Base-by-base conservation (phyloP, 208 protist genomes). In the Leishmania amazonensis region DNA sequence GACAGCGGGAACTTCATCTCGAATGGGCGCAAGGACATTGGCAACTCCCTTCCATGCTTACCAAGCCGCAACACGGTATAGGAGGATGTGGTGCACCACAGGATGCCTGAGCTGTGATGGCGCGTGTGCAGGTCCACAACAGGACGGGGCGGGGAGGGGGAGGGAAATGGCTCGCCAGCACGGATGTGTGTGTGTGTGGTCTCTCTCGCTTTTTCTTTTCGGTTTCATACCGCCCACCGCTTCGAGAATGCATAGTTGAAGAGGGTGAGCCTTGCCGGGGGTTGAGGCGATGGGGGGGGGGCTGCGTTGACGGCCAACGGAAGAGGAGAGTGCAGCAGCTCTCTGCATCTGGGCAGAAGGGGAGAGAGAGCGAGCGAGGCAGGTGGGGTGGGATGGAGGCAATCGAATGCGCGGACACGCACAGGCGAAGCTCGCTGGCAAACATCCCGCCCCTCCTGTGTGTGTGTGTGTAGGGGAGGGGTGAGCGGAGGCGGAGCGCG, bases 71-170 rank as follows among this genome's bases (percentile, higher is more conserved):
- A 62, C 21, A 65, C 53, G 21, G 58, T 40, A 80, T 47, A 58
- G 60, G 24, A 17, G 45, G 64, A 54, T n/a, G 38, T 19, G 45
- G 19, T 53, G 75, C 38, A 67, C 60, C 57, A 31, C 45, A 81
- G 60, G 51, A 78, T 72, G 76, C 71, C 75, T 24, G 76, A 76
- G 60, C 75, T 78, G 57, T 84, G n/a, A 73, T 75, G 40, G 42
- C 3, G 65, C 13, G 15, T 35, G 17, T 11, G 19, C 65, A 42
- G 65, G 8, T 35, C 7, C 7, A 42, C 65, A 17, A n/a, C 38
- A 71, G 38, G 3, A 35, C 17, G 5, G 19, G 38, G 17, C 0
- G 49, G 49, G 51, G 51, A 49, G 8, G 17, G 13, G 38, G 6
- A 47, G 38, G 65, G 24, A 31, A 31, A 24, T 31, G 38, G 15